Base-by-base conservation (phyloP, 768 basidiomycete genomes). In the Cystofilobasidium ferigula region DNA sequence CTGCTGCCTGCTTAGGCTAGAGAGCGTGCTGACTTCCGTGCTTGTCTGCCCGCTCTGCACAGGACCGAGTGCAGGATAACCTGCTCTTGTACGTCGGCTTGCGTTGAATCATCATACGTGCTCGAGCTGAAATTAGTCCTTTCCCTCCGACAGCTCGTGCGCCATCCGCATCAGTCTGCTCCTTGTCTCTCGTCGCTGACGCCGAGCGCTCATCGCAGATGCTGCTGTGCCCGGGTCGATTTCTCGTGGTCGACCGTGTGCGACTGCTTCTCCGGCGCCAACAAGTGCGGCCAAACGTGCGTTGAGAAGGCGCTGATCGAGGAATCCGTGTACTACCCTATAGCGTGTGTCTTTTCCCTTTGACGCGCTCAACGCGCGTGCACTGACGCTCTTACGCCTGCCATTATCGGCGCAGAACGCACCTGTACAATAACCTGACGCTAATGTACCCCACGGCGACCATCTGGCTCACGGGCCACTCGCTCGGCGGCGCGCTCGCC, bases 221-320 rank as follows among this genome's bases (percentile, higher is more conserved):
- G 94, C 76, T 98, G 94, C 75, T 98, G 94, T 72, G 93, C 91
- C 2, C 82, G 87, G 9, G 88, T 97, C n/a, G 89, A 88, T 38
- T 88, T 90, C 61, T 89, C 89, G 0, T 98, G 94, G 94, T 84
- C 82, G 24, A 81, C 94, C 0, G 94, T 95, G 0, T 98, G 94
- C 74, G 86, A 83, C 57, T 98, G 94, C 76, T 86, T 86, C 72
- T 78, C 84, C 9, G 83, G 88, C 1, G 78, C 81, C 18, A 83
- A 84, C 75, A 85, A 83, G 69, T 98, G 94, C 74, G 84, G 87
- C 69, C 82, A 85, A 70, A 80, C 80, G 4, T 98, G 94, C 75
- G 71, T 95, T 28, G 88, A 97, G 75, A 76, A 81, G 35, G 82
- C 89, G 7, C 78, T 97, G 18, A 78, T 82, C 20, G 86, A 86